phyloP scores from a whole-genome alignment of 495 filamentous ascomycete species.

The Penicillium bovifimosum region DNA sequence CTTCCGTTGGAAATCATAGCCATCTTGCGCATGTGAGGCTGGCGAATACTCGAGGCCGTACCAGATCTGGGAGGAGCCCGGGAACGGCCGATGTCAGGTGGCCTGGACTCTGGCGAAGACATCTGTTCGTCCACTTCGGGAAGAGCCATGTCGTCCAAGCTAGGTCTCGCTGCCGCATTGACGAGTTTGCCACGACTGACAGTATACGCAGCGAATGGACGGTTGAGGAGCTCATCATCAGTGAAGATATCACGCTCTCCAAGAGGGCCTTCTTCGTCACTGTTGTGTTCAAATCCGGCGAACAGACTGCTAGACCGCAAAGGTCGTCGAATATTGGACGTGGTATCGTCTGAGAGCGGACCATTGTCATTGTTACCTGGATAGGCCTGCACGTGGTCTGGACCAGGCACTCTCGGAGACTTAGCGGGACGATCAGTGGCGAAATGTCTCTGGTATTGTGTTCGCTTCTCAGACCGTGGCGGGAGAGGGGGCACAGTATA shows the following conservation, averaged over 20 bases:
- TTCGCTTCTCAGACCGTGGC: slow-evolving; percentile 26
- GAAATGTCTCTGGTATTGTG: slow-evolving; percentile 9
- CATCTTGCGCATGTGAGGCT: slow-evolving; percentile 53
- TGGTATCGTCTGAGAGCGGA: slow-evolving; percentile 54
- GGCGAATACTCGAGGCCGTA: slow-evolving; percentile 29
- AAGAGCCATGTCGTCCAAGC: slow-evolving; percentile 33
- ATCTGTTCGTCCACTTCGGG: slow-evolving; percentile 40
- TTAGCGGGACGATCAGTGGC: slow-evolving; percentile 11
- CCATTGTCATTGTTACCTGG: slow-evolving; percentile 82
- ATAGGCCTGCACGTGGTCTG: slow-evolving; percentile 58
- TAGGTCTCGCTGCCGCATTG: slow-evolving; percentile 29
- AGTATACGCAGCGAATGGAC: slow-evolving; percentile 42
- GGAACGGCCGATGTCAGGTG: slow-evolving; percentile 21
- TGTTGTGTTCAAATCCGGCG: slow-evolving; percentile 68
- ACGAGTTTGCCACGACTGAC: slow-evolving; percentile 40
- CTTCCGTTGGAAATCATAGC: slow-evolving; percentile 76
- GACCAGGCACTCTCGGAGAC: slow-evolving; percentile 16
- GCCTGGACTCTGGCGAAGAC: slow-evolving; percentile 27
- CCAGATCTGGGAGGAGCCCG: slow-evolving; percentile 18
- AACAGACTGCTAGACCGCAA: slow-evolving; percentile 78
- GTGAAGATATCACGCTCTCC: slow-evolving; percentile 44
- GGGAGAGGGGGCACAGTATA: slow-evolving; percentile 34
- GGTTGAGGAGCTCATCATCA: slow-evolving; percentile 41
- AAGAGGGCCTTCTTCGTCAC: slow-evolving; percentile 41
- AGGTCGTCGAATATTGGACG: slow-evolving; percentile 58